Conservation (phyloP, 305 asterid species). For the Rubia tinctorum region DNA sequence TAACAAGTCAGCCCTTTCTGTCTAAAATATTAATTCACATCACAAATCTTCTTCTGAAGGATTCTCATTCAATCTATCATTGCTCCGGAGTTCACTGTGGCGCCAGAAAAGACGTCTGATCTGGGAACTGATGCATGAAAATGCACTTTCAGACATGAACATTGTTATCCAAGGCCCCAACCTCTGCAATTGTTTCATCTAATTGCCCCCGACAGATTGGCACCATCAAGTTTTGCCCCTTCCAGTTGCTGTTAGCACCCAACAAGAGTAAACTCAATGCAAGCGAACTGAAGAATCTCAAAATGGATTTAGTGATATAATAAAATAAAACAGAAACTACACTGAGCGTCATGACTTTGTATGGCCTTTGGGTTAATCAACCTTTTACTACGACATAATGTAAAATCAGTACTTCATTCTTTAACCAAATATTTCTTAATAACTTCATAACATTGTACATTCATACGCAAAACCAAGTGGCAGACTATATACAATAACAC, state of each 20-base stretch:
- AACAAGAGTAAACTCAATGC: slow-evolving; percentile 2
- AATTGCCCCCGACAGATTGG: slow-evolving; percentile 76
- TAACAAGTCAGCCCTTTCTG: neutral
- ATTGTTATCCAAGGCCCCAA: neutral
- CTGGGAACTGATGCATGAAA: neutral
- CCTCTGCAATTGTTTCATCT: slow-evolving; percentile 32
- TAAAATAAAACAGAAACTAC: too few relatives aligned
- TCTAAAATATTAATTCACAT: neutral
- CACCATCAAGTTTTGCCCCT: slow-evolving; percentile 88
- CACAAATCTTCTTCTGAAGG: neutral
- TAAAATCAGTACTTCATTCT: neutral
- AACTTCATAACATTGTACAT: neutral
- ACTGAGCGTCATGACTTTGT: neutral
- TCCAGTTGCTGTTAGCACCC: slow-evolving; percentile 52
- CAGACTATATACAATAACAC: too few relatives aligned
- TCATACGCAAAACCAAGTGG: too few relatives aligned
- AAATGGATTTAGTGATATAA: neutral
- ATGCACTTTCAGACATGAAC: neutral
- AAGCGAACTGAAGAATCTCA: neutral
- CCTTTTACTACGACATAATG: too few relatives aligned
- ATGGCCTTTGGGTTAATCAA: too few relatives aligned
- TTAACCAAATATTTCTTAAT: neutral
- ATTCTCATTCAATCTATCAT: neutral
- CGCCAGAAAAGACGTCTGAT: neutral
- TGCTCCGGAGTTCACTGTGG: neutral